Evolutionary conservation across 345 rosid species (phyloP), one percentile per base, ranked within the genome.

Genomic region (Citropsis articulata): DNA sequence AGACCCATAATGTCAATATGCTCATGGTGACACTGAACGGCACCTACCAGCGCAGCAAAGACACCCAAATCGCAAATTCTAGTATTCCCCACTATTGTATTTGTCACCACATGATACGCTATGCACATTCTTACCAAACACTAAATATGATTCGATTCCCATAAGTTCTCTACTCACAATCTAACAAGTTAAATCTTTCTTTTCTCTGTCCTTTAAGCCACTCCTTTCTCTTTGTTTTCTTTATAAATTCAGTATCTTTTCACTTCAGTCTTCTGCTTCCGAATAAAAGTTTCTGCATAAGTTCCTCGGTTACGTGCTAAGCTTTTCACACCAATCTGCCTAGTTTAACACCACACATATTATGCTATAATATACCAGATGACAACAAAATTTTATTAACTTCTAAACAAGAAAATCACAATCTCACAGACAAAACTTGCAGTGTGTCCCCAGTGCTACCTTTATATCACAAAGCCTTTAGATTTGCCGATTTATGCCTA

Each of bases 101-200:
- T 7, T 53, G 57, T 53, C 22, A 5, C 28, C 31, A 27, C 30
- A 12, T 16, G 16, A 19, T 21, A 1, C 13, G 14, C 35, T 33
- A 12, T 33, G 14, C 21, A 65, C 25, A 33, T 40, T 38, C 6
- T 25, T 2, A 25, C 59, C 3, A 19, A 24, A 18, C 25, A 24
- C 19, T 14, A 57, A 59, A 68, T n/a, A 60, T 77, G 38, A 77
- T 69, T 77, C 75, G 24, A 69, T 77, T 57, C 42, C 67, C 66
- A 66, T 5, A 67, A 67, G 14, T 28, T 24, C 38, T 27, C 79
- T 40, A 14, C 24, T 66, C 55, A 66, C 65, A n/a, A 66, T 56
- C 57, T 55, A 57, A 53, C 72, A 16, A 55, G 19, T 14, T 30
- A 53, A 7, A 24, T 45, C 25, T 66, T 33, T 75, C 50, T 21